Percentiles rank a stretch among this genome's conserved stretches.
phyloP scores from a whole-genome alignment of 2,329 filamentous ascomycete genomes.

The Curvularia sp. region DNA sequence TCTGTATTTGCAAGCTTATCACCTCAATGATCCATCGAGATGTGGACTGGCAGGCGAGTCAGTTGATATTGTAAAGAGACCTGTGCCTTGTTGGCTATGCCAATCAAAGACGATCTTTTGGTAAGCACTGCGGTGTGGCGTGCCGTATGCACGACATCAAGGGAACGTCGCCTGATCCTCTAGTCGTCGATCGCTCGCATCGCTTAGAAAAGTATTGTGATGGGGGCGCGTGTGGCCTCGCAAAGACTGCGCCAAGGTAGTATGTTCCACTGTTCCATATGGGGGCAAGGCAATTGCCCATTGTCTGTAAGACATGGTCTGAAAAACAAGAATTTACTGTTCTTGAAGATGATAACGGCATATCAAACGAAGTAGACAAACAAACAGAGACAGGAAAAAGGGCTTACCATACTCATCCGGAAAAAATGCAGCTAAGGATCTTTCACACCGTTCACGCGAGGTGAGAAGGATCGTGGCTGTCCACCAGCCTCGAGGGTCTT shows the following conservation, averaged over 20 bases:
- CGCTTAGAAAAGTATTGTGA: constrained; percentile 10
- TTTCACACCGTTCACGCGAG: constrained; percentile 34
- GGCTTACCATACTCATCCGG: constrained; percentile 22
- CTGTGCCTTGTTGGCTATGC: constrained; percentile 20
- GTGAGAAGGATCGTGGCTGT: constrained; percentile 17
- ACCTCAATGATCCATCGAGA: constrained; percentile 6
- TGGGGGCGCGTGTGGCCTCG: constrained; percentile 4
- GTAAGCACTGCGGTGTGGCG: constrained; percentile 24
- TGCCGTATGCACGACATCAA: constrained; percentile 38
- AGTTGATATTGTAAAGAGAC: constrained; percentile 15
- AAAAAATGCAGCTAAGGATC: constrained; percentile 24
- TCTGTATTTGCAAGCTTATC: constrained; percentile 6
- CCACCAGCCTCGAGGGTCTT: constrained; percentile 18
- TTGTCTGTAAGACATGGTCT: neutral
- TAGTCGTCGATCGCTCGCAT: constrained; percentile 22
- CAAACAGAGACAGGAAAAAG: constrained; percentile 17
- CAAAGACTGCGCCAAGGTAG: neutral
- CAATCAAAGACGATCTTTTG: constrained; percentile 20
- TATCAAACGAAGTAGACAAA: constrained; percentile 4
- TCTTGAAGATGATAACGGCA: neutral
- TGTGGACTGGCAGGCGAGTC: constrained; percentile 11
- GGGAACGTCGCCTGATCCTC: constrained; percentile 21
- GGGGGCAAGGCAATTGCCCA: neutral
- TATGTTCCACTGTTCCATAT: neutral
- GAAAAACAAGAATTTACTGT: neutral